Evolutionary conservation across 1,284 basidiomycete species (phyloP).

Genomic region (Lentinula novae-zelandiae): DNA sequence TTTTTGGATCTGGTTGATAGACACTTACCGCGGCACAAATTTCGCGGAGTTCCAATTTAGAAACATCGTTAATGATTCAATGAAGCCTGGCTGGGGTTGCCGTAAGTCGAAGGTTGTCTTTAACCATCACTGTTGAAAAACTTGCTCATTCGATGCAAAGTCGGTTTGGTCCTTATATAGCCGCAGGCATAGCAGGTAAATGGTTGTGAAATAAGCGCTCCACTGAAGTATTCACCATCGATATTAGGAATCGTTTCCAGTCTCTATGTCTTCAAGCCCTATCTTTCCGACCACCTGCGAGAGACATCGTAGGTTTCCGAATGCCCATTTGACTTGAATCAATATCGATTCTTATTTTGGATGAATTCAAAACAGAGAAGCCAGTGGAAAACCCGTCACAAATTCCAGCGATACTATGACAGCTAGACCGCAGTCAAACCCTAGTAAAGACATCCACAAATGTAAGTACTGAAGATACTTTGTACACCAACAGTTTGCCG

Average conservation of each 20-base stretch:
- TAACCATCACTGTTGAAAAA: not conserved
- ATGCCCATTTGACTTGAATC: not conserved
- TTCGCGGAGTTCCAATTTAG: conserved; percentile 30
- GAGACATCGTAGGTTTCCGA: not conserved
- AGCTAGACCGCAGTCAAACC: not conserved
- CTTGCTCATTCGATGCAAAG: not conserved
- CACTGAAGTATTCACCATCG: not conserved
- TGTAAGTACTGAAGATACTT: not conserved
- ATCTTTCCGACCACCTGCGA: not conserved
- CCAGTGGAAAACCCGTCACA: not conserved
- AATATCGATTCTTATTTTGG: not conserved
- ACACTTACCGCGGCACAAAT: not conserved
- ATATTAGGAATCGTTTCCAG: not conserved
- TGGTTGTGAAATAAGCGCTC: not conserved
- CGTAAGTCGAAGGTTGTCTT: not conserved
- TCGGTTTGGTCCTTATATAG: conserved; percentile 11
- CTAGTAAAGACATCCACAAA: not conserved
- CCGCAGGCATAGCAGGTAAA: conserved; percentile 3
- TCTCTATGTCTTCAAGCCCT: conserved; percentile 3
- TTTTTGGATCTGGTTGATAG: not conserved
- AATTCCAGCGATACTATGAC: not conserved
- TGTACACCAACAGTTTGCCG: not conserved
- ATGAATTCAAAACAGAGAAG: not conserved
- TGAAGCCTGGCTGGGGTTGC: not conserved
- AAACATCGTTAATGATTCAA: not conserved